Conservation (phyloP, 257 asterid genomes). For the Capsicum baccatum region DNA sequence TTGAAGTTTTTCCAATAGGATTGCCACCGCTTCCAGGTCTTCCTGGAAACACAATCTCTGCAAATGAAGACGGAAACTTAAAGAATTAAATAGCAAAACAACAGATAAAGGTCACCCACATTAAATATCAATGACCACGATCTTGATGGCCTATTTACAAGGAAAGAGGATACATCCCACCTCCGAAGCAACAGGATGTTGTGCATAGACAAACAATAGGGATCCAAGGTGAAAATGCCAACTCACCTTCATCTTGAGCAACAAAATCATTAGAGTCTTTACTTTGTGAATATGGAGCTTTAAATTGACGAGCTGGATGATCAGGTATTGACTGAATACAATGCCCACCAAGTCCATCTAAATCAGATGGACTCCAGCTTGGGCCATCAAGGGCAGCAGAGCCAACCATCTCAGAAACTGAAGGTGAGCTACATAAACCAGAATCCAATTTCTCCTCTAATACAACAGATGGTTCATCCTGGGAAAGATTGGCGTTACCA, state of each 20-base stretch:
- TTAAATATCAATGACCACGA: constrained; percentile 2
- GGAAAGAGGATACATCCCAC: not conserved
- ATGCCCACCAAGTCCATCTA: constrained; percentile 54
- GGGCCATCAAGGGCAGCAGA: constrained; percentile 48
- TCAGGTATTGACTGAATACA: constrained; percentile 55
- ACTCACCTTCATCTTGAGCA: constrained; percentile 76
- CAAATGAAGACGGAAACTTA: constrained; percentile 21
- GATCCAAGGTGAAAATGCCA: constrained; percentile 30
- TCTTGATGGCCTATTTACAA: not conserved
- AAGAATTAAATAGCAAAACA: constrained; percentile 21
- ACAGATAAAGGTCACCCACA: constrained; percentile 1
- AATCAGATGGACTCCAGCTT: constrained; percentile 62
- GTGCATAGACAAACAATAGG: not conserved
- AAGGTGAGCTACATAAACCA: constrained; percentile 44
- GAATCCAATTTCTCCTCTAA: constrained; percentile 57
- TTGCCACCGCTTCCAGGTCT: constrained; percentile 78
- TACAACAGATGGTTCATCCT: constrained; percentile 51
- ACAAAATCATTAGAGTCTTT: constrained; percentile 56
- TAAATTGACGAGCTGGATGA: constrained; percentile 51
- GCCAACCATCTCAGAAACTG: constrained; percentile 50
- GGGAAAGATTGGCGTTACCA: constrained; percentile 45
- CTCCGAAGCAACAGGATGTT: not conserved
- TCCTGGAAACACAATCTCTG: constrained; percentile 86
- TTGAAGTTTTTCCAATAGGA: constrained; percentile 54
- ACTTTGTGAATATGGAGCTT: constrained; percentile 51